Evolutionary conservation across 2,329 filamentous ascomycete species (phyloP).

Genomic region (Teratosphaeria nubilosa): DNA sequence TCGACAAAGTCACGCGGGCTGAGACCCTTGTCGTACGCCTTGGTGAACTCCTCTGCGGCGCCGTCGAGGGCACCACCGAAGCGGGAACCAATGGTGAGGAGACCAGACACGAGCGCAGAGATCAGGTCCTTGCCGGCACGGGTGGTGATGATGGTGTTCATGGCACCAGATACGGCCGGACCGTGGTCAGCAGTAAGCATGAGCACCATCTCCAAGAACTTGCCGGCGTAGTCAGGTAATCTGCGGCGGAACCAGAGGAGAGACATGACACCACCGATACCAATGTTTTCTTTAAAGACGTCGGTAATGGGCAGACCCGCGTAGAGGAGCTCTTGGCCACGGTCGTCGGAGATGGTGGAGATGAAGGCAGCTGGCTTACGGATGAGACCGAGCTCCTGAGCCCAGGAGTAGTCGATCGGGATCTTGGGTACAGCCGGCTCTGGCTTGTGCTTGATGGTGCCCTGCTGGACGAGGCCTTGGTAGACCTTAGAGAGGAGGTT

Average conservation of each 20-base stretch:
- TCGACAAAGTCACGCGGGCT: constrained; percentile 98
- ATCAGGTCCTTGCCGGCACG: constrained; percentile 99
- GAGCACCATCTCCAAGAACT: constrained; percentile 99
- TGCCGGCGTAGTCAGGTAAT: constrained; percentile 89
- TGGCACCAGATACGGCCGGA: constrained; percentile 96
- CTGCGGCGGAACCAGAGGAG: constrained; percentile 98
- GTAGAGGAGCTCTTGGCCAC: constrained; percentile 97
- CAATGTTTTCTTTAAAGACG: constrained; percentile 97
- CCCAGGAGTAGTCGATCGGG: constrained; percentile 99
- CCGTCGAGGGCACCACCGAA: constrained; percentile 98
- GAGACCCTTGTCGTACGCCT: constrained; percentile 94
- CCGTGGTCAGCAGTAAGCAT: constrained; percentile 99
- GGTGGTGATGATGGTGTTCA: constrained; percentile 99
- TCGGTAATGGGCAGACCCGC: constrained; percentile 99
- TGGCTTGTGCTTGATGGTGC: constrained; percentile 71
- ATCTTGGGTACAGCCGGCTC: constrained; percentile 98
- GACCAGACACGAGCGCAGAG: constrained; percentile 87
- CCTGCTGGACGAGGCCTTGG: constrained; percentile 73
- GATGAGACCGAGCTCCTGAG: constrained; percentile 97
- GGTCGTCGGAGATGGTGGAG: constrained; percentile 98
- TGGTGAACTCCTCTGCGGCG: constrained; percentile 95
- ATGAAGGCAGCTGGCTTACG: constrained; percentile 99
- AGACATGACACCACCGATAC: constrained; percentile 99
- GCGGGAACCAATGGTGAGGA: constrained; percentile 92
- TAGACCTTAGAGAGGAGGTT: constrained; percentile 68